These are phyloP conservation scores for Cephaloascus albidus DNA, from an alignment of 805 yeast species.

Conservation along the genomic window DNA sequence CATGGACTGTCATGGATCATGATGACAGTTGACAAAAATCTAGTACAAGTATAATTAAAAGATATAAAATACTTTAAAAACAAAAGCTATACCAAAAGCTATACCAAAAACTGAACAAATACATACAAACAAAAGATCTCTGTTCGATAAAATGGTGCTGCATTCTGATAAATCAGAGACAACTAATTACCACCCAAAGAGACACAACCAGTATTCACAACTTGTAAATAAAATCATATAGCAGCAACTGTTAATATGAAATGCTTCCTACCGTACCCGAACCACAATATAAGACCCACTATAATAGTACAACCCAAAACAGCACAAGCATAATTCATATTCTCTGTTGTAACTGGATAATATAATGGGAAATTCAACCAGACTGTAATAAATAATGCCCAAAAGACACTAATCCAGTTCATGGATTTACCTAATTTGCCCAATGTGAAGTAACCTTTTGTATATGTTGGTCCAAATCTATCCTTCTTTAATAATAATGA, in stretches of 20 bases:
- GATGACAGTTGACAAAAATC: too few relatives aligned
- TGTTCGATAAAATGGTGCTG: too few relatives aligned
- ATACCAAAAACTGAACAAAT: too few relatives aligned
- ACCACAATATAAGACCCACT: slow-evolving; percentile 10
- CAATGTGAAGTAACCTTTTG: slow-evolving; percentile 5
- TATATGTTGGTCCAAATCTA: slow-evolving; percentile 3
- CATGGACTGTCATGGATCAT: too few relatives aligned
- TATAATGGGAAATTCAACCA: slow-evolving; percentile 10
- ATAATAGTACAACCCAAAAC: slow-evolving; percentile 10
- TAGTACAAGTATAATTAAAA: too few relatives aligned
- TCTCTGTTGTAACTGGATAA: slow-evolving; percentile 8
- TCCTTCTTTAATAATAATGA: slow-evolving; percentile 8
- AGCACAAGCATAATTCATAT: slow-evolving; percentile 13
- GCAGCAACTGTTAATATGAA: slow-evolving; percentile 2
- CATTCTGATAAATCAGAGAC: too few relatives aligned
- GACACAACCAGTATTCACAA: too few relatives aligned
- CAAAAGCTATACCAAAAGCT: too few relatives aligned
- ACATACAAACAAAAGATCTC: too few relatives aligned
- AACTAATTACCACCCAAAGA: too few relatives aligned
- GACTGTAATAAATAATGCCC: slow-evolving; percentile 11
- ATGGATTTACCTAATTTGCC: slow-evolving; percentile 8
- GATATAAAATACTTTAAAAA: too few relatives aligned
- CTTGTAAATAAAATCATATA: too few relatives aligned
- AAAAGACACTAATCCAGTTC: slow-evolving; percentile 7
- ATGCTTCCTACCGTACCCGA: slow-evolving; percentile 5